A percentile compares a stretch with the other conserved stretches of the same genome.
phyloP scores from a whole-genome alignment of 2,329 filamentous ascomycete genomes.

The Aspergillus sp. region DNA sequence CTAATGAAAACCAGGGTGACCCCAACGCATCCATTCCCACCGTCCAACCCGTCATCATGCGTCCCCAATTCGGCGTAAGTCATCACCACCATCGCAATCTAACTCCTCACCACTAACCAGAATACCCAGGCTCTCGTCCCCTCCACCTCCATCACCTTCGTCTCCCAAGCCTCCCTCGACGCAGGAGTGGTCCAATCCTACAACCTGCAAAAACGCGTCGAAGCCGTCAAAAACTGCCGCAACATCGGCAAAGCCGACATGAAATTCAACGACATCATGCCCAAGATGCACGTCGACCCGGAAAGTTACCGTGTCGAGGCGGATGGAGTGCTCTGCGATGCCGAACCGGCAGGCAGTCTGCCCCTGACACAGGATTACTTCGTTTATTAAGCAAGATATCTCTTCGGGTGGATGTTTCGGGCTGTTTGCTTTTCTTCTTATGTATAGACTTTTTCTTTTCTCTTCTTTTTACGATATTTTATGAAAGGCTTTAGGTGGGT shows the following conservation, averaged over 20 bases:
- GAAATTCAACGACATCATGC: conserved; percentile 83
- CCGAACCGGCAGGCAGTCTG: conserved; percentile 69
- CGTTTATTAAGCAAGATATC: conserved; percentile 19
- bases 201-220: conserved; percentile 74
- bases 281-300: conserved; percentile 87
- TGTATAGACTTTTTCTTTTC: neutral
- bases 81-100: neutral
- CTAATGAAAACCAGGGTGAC: conserved; percentile 60
- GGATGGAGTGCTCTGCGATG: conserved; percentile 72
- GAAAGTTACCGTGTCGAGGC: conserved; percentile 87
- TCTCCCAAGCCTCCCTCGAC: conserved; percentile 70
- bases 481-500: neutral
- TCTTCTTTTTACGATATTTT: neutral
- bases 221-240: conserved; percentile 76
- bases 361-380: conserved; percentile 68
- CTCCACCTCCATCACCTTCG: conserved; percentile 75
- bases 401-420: too few relatives aligned
- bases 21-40: conserved; percentile 84
- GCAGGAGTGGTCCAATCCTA: conserved; percentile 71
- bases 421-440: neutral
- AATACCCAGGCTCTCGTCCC: conserved; percentile 61
- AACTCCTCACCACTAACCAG: neutral
- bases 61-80: conserved; percentile 76
- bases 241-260: conserved; percentile 80
- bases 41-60: conserved; percentile 78